phyloP scores from a whole-genome alignment of 441 rosid species.

The Gossypium lobatum region DNA sequence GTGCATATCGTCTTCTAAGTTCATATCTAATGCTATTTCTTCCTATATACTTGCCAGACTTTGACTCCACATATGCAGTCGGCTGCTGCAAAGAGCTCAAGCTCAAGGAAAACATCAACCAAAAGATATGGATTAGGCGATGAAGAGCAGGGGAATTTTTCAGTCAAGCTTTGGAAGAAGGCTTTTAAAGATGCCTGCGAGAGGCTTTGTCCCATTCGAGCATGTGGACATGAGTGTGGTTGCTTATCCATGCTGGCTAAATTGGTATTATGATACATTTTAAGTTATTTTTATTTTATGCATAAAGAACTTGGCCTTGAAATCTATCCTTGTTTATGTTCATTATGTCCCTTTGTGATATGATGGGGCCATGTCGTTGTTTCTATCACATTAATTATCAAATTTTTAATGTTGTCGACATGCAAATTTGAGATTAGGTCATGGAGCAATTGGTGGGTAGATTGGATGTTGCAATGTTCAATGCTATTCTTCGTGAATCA shows the following conservation, averaged over 20 bases:
- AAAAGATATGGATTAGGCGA: slow-evolving; percentile 41
- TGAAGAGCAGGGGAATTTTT: slow-evolving; percentile 61
- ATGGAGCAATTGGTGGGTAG: slow-evolving; percentile 81
- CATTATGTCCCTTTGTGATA: not conserved
- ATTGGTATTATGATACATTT: slow-evolving; percentile 40
- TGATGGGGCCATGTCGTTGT: not conserved
- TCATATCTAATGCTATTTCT: slow-evolving; percentile 10
- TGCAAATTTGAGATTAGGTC: slow-evolving; percentile 38
- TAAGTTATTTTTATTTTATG: not conserved
- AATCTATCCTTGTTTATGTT: not conserved
- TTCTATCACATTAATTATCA: not conserved
- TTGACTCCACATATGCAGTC: slow-evolving; percentile 88
- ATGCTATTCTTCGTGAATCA: slow-evolving; percentile 90
- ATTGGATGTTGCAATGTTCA: slow-evolving; percentile 93
- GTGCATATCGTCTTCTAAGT: not conserved
- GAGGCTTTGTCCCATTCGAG: slow-evolving; percentile 83
- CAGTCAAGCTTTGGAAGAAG: slow-evolving; percentile 76
- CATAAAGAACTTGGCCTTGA: not conserved
- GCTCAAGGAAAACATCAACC: slow-evolving; percentile 37
- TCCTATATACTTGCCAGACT: slow-evolving; percentile 44
- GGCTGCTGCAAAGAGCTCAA: slow-evolving; percentile 45
- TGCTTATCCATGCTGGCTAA: slow-evolving; percentile 79
- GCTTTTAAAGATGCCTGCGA: slow-evolving; percentile 86
- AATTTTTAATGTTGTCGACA: slow-evolving; percentile 3
- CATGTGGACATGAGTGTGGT: slow-evolving; percentile 83